phyloP scores from a whole-genome alignment of 768 basidiomycete genomes.

The Mycena venus region DNA sequence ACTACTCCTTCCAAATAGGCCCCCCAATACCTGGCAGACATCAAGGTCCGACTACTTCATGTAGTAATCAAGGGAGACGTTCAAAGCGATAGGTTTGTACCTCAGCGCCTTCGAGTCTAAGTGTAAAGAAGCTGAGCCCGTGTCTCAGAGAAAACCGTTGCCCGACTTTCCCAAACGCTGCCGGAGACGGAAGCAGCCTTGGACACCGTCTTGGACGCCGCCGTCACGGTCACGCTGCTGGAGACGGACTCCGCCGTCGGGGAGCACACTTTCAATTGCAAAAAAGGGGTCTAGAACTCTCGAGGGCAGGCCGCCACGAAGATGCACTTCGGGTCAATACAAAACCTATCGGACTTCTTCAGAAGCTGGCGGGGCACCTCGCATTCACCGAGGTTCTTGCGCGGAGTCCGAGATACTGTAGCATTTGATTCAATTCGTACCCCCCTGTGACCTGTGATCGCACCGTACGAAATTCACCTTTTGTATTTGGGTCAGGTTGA shows the following conservation, averaged over 20 bases:
- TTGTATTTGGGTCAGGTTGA: too few species aligned
- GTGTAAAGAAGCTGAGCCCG: background rate
- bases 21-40: background rate
- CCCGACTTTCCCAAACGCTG: background rate
- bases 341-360: background rate
- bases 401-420: too few species aligned
- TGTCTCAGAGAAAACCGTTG: constrained; percentile 6
- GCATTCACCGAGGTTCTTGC: background rate
- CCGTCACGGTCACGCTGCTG: too few species aligned
- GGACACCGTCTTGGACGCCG: too few species aligned
- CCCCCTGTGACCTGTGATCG: too few species aligned
- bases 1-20: background rate
- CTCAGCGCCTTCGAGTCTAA: constrained; percentile 7
- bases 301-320: constrained; percentile 7
- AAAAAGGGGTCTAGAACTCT: background rate
- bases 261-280: background rate
- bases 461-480: too few species aligned
- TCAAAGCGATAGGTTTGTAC: constrained; percentile 12
- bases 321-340: background rate
- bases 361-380: background rate
- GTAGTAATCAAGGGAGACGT: constrained; percentile 7
- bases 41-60: constrained; percentile 1
- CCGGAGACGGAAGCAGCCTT: too few species aligned
- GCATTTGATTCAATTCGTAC: too few species aligned
- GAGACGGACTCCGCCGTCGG: too few species aligned